phyloP scores from a whole-genome alignment of 192 early-diverging fungal genomes.

The Coemansia sp. region DNA sequence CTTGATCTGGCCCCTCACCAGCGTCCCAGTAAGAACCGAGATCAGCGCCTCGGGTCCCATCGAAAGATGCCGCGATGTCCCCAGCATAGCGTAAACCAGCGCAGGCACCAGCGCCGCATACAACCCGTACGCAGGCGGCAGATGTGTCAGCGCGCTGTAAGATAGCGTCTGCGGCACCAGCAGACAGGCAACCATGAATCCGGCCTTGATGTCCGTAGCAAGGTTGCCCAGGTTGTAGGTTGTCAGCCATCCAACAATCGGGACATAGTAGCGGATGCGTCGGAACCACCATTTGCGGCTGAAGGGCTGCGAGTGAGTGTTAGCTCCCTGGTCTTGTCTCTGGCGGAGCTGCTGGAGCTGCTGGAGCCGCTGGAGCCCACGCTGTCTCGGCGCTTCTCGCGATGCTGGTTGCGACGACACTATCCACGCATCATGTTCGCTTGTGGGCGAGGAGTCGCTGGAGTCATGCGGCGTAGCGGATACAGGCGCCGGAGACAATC shows the following conservation, averaged over 20 bases:
- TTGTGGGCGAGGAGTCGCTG: background rate
- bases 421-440: background rate
- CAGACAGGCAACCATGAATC: slow-evolving; percentile 77
- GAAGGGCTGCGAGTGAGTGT: slow-evolving; percentile 9
- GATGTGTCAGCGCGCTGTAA: slow-evolving; percentile 84
- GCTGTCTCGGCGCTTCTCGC: background rate
- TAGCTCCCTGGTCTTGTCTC: background rate
- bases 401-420: background rate
- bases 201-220: slow-evolving; percentile 77
- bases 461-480: background rate
- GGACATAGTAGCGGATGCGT: slow-evolving; percentile 89
- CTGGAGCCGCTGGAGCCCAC: slow-evolving; percentile 12
- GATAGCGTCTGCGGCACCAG: slow-evolving; percentile 79
- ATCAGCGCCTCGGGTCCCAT: slow-evolving; percentile 94
- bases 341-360: slow-evolving; percentile 14
- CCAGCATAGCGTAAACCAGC: slow-evolving; percentile 85
- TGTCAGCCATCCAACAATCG: slow-evolving; percentile 91
- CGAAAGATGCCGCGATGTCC: slow-evolving; percentile 91
- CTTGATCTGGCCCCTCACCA: slow-evolving; percentile 65
- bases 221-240: slow-evolving; percentile 67
- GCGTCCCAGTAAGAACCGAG: slow-evolving; percentile 78
- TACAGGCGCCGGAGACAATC: slow-evolving; percentile 3
- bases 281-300: slow-evolving; percentile 39
- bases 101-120: slow-evolving; percentile 84
- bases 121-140: slow-evolving; percentile 88